Evolutionary conservation across 768 basidiomycete genomes (phyloP).

Genomic region (Boletales sp.): DNA sequence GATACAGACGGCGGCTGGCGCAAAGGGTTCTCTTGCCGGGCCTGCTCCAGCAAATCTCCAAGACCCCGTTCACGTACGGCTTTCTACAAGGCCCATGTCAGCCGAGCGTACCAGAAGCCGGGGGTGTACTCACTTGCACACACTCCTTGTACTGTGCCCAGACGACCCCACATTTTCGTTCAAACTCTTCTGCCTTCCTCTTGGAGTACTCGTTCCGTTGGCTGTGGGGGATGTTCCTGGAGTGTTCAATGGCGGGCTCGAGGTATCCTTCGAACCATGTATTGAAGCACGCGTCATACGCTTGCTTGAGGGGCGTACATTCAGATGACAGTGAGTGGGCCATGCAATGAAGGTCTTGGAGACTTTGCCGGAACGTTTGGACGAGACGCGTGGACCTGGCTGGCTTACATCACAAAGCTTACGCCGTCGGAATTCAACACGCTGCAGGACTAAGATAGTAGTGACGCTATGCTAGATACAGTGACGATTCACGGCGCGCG

Average conservation of each 20-base stretch:
- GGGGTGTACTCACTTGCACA: slow-evolving; percentile 60
- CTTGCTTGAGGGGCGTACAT: slow-evolving; percentile 87
- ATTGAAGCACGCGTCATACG: slow-evolving; percentile 95
- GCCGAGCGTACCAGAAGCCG: neutral
- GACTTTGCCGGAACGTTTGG: too few relatives aligned
- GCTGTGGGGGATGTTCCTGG: slow-evolving; percentile 37
- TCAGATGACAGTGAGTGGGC: slow-evolving; percentile 75
- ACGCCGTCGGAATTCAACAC: neutral
- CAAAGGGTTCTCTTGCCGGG: slow-evolving; percentile 75
- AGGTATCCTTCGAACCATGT: slow-evolving; percentile 98
- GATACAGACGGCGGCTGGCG: slow-evolving; percentile 47
- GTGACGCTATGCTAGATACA: slow-evolving; percentile 13
- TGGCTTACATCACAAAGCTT: slow-evolving; percentile 17
- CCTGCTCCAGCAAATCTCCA: slow-evolving; percentile 71
- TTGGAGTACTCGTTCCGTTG: slow-evolving; percentile 61
- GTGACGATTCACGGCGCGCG: neutral
- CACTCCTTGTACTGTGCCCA: slow-evolving; percentile 82
- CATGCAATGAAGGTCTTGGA: slow-evolving; percentile 38
- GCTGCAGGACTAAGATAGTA: neutral
- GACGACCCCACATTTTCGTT: slow-evolving; percentile 76
- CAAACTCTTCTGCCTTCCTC: slow-evolving; percentile 84
- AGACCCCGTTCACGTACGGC: slow-evolving; percentile 79
- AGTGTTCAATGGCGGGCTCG: slow-evolving; percentile 61
- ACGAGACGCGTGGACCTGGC: neutral
- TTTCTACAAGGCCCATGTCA: slow-evolving; percentile 42